phyloP scores from a whole-genome alignment of 257 asterid genomes.

The Paraleonurus japonicus region DNA sequence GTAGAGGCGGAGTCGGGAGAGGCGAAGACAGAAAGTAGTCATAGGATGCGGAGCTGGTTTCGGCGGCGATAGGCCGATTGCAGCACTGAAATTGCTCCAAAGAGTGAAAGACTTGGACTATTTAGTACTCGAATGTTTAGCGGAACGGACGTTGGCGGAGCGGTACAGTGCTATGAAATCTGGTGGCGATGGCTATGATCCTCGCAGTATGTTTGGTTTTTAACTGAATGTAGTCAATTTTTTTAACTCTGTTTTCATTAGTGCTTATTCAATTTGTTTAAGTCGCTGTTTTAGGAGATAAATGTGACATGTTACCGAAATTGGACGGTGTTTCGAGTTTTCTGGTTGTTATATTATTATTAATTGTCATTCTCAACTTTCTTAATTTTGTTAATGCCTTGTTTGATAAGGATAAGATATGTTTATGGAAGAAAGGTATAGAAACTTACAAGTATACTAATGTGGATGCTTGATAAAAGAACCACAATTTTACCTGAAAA shows the following conservation, averaged over 20 bases:
- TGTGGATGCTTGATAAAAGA: conserved; percentile 5
- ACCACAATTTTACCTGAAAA: not conserved
- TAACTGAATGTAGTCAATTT: not conserved
- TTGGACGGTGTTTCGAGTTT: not conserved
- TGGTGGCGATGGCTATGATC: conserved; percentile 88
- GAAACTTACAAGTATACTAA: not conserved
- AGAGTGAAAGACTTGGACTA: conserved; percentile 78
- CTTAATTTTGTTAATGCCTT: not conserved
- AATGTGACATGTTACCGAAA: not conserved
- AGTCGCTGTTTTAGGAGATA: not conserved
- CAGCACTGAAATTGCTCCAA: conserved; percentile 83
- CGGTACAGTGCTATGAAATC: conserved; percentile 58
- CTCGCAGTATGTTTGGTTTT: conserved; percentile 65
- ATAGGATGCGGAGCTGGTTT: conserved; percentile 99
- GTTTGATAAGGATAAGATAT: not conserved
- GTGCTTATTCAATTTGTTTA: not conserved
- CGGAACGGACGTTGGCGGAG: conserved; percentile 98
- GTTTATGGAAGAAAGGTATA: not conserved
- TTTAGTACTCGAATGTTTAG: conserved; percentile 91
- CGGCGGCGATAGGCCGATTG: conserved; percentile 89
- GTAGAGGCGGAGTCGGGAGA: conserved; percentile 66
- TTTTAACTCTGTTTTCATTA: not conserved
- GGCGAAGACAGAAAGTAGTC: conserved; percentile 71
- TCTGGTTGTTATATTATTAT: not conserved
- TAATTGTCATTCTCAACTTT: not conserved